Conservation (phyloP, 176 grass and related monocot genomes). For the Phragmites australis region DNA sequence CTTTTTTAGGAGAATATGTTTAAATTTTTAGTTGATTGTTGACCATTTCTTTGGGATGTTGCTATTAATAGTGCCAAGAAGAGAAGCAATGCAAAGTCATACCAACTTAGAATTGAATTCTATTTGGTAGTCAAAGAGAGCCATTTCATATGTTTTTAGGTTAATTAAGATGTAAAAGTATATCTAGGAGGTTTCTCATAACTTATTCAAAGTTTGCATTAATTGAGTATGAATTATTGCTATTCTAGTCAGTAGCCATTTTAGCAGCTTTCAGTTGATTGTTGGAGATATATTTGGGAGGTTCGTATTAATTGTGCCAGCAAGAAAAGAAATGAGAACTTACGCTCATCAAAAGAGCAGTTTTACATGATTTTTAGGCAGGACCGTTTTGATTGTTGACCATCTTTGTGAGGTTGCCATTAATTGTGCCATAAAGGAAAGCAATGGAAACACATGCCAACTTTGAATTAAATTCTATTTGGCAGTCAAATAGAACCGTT, state of each 20-base stretch:
- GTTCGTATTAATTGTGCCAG: background rate
- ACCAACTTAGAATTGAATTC: too few relatives aligned
- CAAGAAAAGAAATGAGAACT: background rate
- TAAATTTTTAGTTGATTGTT: background rate
- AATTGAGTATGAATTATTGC: background rate
- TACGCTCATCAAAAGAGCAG: background rate
- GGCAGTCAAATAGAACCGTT: background rate
- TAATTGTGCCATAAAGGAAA: background rate
- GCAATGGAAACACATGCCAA: too few relatives aligned
- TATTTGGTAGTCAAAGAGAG: too few relatives aligned
- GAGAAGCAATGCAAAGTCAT: too few relatives aligned
- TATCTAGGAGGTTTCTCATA: background rate
- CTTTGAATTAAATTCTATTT: background rate
- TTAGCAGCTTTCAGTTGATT: background rate
- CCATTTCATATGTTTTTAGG: too few relatives aligned
- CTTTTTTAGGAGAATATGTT: background rate
- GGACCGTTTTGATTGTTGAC: background rate
- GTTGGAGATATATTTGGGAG: background rate
- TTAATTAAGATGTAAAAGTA: background rate
- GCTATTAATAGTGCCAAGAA: background rate
- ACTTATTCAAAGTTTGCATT: background rate
- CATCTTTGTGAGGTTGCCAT: background rate
- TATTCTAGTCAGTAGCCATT: background rate
- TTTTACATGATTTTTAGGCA: background rate
- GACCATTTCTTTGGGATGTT: background rate